Base-by-base conservation (phyloP, 805 yeast species). In the Vanderwaltozyma yarrowii region DNA sequence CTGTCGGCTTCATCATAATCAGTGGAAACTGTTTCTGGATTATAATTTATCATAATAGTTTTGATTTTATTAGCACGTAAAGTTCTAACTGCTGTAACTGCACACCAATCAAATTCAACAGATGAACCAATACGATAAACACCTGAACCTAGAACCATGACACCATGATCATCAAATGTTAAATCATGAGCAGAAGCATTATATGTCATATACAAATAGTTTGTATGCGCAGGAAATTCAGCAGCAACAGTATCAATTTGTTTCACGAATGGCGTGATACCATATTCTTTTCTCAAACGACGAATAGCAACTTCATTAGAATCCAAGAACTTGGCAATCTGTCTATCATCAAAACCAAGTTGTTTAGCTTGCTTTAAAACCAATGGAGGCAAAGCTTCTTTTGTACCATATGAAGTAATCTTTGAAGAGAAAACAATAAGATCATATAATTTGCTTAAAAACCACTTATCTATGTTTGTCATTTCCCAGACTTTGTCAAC, bases 51-150 rank as follows among this genome's bases (percentile, higher is more conserved):
- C 96, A 92, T 92, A 58, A 92, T 80, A 30, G 97, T 89, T 70
- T 87, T 89, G 58, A 74, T 70, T 42, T 88, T 86, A 60, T 77
- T 74, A 50, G 81, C 81, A 54, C 98, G 78, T 58, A 89, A 71
- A 30, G 97, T 86, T 67, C 97, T 78, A 46, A 87, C 92, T 33
- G 97, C 92, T 47, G 95, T 76, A 42, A 89, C 98, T 33, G 97
- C 97, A 77, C 98, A 89, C 96, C 97, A 89, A 68, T 89, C 98
- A 60, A 89, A 89, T 66, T 89, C 98, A 45, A 89, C 98, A 23
- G 97, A 89, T 5, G 97, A 92, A 54, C 98, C 98, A 60, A 89
- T 89, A 69, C 98, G 79, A 74, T 89, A 89, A 32, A 92, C 98
- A 73, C 98, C 98, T 4, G 96, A 87, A 49, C 97, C 97, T 43